These are phyloP conservation scores for Backusella liffmaniae DNA, from an alignment of 192 early-diverging fungal species.

Conservation along the genomic window DNA sequence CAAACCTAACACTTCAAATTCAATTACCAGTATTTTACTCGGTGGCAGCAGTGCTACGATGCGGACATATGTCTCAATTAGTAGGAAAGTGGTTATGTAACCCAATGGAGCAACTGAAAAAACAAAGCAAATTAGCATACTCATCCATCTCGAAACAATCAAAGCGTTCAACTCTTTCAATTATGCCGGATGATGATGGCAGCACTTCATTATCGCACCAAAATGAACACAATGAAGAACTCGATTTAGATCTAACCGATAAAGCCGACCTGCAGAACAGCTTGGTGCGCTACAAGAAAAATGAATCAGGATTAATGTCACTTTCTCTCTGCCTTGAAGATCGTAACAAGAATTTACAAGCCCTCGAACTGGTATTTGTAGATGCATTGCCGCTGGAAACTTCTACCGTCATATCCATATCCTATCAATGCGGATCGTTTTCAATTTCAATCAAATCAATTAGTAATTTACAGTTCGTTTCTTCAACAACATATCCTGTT, in stretches of 20 bases:
- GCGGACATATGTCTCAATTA: background rate
- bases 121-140: background rate
- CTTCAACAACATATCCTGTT: background rate
- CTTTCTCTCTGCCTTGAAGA: background rate
- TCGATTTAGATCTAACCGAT: background rate
- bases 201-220: background rate
- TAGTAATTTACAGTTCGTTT: background rate
- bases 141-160: background rate
- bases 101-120: slow-evolving; percentile 11
- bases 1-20: background rate
- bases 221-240: background rate
- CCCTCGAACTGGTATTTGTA: background rate
- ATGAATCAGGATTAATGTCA: background rate
- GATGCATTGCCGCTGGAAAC: background rate
- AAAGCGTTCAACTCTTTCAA: background rate
- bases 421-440: background rate
- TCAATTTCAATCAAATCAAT: background rate
- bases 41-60: background rate
- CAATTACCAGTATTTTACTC: background rate
- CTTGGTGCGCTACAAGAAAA: background rate
- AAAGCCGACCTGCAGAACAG: background rate
- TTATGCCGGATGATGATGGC: background rate
- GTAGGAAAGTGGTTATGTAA: slow-evolving; percentile 8
- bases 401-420: background rate
- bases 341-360: background rate